Conservation (phyloP, 768 basidiomycete genomes). For the Tylopilus subfusipes region DNA sequence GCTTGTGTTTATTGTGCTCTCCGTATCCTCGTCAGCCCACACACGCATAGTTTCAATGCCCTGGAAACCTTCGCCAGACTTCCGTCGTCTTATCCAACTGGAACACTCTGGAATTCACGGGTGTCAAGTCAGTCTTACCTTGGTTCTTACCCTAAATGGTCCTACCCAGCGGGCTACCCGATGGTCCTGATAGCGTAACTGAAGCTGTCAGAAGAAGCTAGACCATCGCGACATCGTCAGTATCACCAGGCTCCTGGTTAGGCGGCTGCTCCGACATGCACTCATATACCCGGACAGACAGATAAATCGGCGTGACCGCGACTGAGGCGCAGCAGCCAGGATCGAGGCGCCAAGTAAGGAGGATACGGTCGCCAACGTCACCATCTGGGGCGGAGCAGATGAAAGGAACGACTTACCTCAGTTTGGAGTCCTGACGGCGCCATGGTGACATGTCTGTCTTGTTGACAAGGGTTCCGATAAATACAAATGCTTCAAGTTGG, state of each 20-base stretch:
- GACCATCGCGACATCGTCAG: neutral
- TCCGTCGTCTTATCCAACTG: neutral
- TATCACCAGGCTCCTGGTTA: neutral
- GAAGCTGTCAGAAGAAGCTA: neutral
- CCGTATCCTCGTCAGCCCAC: too few species aligned
- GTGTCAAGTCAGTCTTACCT: neutral
- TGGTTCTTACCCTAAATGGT: neutral
- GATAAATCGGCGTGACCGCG: slow-evolving; percentile 4
- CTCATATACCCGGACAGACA: slow-evolving; percentile 1
- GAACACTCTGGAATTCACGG: neutral
- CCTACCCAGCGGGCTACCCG: neutral
- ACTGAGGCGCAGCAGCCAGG: slow-evolving; percentile 10
- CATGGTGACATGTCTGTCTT: slow-evolving; percentile 15
- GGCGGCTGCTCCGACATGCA: neutral
- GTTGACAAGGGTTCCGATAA: slow-evolving; percentile 15
- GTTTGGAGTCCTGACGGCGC: slow-evolving; percentile 19
- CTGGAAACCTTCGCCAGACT: neutral
- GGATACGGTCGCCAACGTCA: slow-evolving; percentile 4
- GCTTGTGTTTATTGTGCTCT: neutral
- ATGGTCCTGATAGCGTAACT: neutral
- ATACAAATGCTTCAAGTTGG: slow-evolving; percentile 16
- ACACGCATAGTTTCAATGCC: too few species aligned
- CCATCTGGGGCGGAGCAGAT: neutral
- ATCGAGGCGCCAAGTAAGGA: slow-evolving; percentile 20
- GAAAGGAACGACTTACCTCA: slow-evolving; percentile 2